Evolutionary conservation across 108 stramenopile species (phyloP).

Genomic region (Cyclotella sp.): DNA sequence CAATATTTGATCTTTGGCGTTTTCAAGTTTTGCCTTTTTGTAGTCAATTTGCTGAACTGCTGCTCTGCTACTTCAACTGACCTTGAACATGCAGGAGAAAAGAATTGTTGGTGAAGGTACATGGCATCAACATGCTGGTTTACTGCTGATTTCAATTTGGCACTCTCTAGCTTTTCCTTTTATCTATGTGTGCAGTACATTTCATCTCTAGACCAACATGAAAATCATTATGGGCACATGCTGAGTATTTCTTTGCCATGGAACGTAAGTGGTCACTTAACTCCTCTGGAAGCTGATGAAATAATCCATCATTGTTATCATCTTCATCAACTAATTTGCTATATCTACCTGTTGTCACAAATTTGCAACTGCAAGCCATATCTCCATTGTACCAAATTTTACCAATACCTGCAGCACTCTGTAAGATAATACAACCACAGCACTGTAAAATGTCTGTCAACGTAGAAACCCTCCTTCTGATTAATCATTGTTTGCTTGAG

Average conservation of each 20-base stretch:
- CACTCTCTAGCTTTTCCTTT: no score
- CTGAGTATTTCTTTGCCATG: no score
- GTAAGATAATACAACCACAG: no score
- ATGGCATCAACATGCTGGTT: not conserved
- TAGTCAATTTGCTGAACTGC: constrained; percentile 7
- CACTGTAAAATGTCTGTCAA: constrained; percentile 8
- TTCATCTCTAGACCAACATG: no score
- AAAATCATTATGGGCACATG: no score
- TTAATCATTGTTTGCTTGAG: constrained; percentile 20
- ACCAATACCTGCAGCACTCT: constrained; percentile 20
- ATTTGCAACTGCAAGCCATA: no score
- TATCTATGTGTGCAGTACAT: no score
- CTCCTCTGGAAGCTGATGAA: constrained; percentile 4
- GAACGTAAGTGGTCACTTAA: not conserved
- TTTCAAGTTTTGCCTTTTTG: constrained; percentile 6
- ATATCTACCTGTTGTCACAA: no score
- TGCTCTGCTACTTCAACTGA: no score
- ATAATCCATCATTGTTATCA: no score
- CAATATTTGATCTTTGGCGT: constrained; percentile 1
- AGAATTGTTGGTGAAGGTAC: not conserved
- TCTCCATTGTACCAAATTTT: constrained; percentile 14
- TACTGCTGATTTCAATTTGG: no score
- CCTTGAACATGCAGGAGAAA: not conserved
- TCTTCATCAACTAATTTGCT: no score
- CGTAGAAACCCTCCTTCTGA: constrained; percentile 17